phyloP scores from a whole-genome alignment of 2,329 filamentous ascomycete species.

The Rutstroemia sp. region DNA sequence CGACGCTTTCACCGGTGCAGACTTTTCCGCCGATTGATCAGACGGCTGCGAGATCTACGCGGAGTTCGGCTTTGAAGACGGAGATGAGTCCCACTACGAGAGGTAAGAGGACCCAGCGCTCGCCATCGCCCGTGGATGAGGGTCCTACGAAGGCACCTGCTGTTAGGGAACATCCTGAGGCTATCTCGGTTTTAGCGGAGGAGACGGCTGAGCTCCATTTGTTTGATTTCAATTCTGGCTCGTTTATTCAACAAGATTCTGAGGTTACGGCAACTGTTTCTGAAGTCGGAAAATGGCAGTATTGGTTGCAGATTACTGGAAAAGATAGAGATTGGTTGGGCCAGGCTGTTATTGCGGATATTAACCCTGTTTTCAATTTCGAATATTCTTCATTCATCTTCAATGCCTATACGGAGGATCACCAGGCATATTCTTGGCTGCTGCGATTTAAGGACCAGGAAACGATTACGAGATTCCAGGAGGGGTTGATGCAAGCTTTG shows the following conservation, averaged over 20 bases:
- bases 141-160: slow-evolving; percentile 53
- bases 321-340: slow-evolving; percentile 78
- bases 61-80: slow-evolving; percentile 42
- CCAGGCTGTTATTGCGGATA: slow-evolving; percentile 76
- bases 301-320: slow-evolving; percentile 84
- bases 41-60: slow-evolving; percentile 23
- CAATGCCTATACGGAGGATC: slow-evolving; percentile 87
- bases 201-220: slow-evolving; percentile 83
- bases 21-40: slow-evolving; percentile 18
- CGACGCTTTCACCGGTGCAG: slow-evolving; percentile 26
- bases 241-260: slow-evolving; percentile 55
- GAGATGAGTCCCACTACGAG: slow-evolving; percentile 15
- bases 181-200: slow-evolving; percentile 64
- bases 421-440: slow-evolving; percentile 91
- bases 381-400: slow-evolving; percentile 99
- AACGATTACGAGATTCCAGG: slow-evolving; percentile 79
- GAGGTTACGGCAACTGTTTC: slow-evolving; percentile 72
- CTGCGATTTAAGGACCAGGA: slow-evolving; percentile 82
- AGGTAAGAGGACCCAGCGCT: slow-evolving; percentile 12
- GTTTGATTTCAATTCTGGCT: slow-evolving; percentile 81
- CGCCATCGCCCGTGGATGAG: slow-evolving; percentile 29
- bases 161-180: slow-evolving; percentile 54
- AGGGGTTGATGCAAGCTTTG: slow-evolving; percentile 87
- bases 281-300: slow-evolving; percentile 86
- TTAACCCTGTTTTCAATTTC: slow-evolving; percentile 98